A percentile compares a stretch with the other conserved stretches of the same genome.
phyloP scores from a whole-genome alignment of 768 basidiomycete species.

The Naganishia friedmannii region DNA sequence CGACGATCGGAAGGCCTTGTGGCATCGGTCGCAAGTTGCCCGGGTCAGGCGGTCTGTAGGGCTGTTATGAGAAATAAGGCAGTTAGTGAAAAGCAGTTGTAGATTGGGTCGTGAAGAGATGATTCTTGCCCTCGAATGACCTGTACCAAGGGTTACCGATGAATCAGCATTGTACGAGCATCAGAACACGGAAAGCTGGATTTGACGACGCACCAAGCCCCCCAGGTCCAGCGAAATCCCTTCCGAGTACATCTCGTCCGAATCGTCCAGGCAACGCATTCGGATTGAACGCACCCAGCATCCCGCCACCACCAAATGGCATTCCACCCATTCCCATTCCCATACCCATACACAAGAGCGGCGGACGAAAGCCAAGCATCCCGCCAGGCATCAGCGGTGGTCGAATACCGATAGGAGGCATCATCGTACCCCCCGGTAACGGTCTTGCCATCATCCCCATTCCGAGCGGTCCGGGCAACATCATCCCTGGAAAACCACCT shows the following conservation, averaged over 20 bases:
- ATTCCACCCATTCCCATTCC: conserved; percentile 7
- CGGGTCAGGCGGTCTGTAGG: conserved; percentile 28
- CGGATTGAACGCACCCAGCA: conserved; percentile 19
- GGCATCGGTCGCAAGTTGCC: conserved; percentile 23
- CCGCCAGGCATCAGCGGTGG: conserved; percentile 1
- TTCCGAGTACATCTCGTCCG: conserved; percentile 23
- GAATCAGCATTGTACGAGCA: neutral
- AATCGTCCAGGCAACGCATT: conserved; percentile 25
- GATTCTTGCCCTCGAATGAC: conserved; percentile 23
- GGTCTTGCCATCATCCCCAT: conserved; percentile 12
- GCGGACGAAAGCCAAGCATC: conserved; percentile 9
- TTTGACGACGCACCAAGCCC: conserved; percentile 16
- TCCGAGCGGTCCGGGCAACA: neutral
- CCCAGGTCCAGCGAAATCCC: conserved; percentile 28
- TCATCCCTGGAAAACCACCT: conserved; percentile 1
- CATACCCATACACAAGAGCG: conserved; percentile 16
- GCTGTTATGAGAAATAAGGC: neutral
- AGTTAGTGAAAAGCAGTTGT: neutral
- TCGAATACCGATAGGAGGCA: neutral
- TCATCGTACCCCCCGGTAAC: neutral
- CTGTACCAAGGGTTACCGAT: neutral
- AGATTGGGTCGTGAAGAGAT: too few species aligned
- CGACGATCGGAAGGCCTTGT: conserved; percentile 22
- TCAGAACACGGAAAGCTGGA: neutral
- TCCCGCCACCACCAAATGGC: neutral